Evolutionary conservation across 2,329 filamentous ascomycete species (phyloP), one percentile per base, ranked within the genome.

Genomic region (Aquanectria penicillioides): DNA sequence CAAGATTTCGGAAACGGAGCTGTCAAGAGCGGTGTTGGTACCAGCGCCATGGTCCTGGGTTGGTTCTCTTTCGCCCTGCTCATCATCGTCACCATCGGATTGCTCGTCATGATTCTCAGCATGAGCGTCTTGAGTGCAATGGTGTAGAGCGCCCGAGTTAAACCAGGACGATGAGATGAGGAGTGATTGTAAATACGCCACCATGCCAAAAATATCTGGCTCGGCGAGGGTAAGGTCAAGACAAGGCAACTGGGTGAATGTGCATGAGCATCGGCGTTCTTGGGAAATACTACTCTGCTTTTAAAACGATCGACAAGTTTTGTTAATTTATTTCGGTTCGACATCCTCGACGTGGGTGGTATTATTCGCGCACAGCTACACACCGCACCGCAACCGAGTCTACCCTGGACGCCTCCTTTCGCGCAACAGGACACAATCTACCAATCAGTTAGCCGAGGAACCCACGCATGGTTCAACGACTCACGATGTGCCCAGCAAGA

Each of bases 31-130:
- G 94, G 94, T 28, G 93, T 97, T 11, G 94, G 94, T n/a, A 94
- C 92, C 44, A 92, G 90, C 33, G 94, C 95, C 55, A 98, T 99
- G 92, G 92, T 97, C 15, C 83, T 99, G 72, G 95, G 95, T 58
- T 99, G 95, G 95, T 98, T 99, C 78, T 92, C 92, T 36, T 98
- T 99, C 73, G 90, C 92, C 18, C 77, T 98, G 50, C 83, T 99
- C 65, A 97, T 99, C 69, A 90, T 98, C 62, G 94, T 98, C 50
- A 98, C 94, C 44, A 95, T 98, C 71, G 95, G 94, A 54, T 78
- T 98, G 76, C 81, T 99, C 62, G 91, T 97, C 71, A 98, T 98
- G 93, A 97, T 97, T 71, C 80, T 98, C 75, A 97, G 93, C 79
- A 95, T 97, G 73, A 86, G 89, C 67, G 84, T 97, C 55, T 80